These are phyloP conservation scores for Debaryomyces psychrophilus DNA, from an alignment of 1,139 yeast species.

Conservation along the genomic window DNA sequence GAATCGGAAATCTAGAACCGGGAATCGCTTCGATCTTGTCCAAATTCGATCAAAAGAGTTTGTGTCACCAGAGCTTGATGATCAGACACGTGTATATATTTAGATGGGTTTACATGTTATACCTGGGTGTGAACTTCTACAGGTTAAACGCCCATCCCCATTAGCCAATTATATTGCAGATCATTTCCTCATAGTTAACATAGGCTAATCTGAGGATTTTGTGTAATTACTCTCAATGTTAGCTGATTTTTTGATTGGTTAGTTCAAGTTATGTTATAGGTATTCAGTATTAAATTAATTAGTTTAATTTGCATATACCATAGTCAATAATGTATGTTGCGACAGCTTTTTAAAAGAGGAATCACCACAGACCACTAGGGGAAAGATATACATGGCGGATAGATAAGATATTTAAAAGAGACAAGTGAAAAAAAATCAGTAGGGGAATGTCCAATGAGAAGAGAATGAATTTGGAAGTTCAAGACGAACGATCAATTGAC, in stretches of 20 bases:
- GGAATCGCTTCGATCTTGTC: not conserved
- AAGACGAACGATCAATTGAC: not conserved
- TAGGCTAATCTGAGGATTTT: conserved; percentile 3
- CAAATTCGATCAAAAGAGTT: not conserved
- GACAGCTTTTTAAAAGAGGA: not conserved
- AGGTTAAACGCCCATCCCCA: not conserved
- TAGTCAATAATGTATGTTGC: conserved; percentile 1
- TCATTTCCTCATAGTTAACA: conserved; percentile 7
- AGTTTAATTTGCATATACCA: conserved; percentile 1
- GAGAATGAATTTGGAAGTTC: conserved; percentile 1
- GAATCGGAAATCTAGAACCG: not conserved
- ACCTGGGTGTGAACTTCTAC: not conserved
- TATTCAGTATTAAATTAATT: conserved; percentile 1
- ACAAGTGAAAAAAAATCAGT: not conserved
- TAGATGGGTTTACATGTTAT: not conserved
- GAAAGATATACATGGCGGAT: not conserved
- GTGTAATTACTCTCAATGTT: conserved; percentile 12
- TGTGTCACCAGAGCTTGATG: not conserved
- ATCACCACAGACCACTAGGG: too few relatives aligned
- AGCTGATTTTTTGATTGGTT: conserved; percentile 11
- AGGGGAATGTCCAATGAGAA: conserved; percentile 6
- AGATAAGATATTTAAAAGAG: not conserved
- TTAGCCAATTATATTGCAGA: conserved; percentile 10
- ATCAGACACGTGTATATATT: not conserved
- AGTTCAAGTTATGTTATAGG: conserved; percentile 1